Percentiles rank a stretch among this genome's conserved stretches.
These are phyloP conservation scores for Beauveria pseudobassiana DNA, from an alignment of 2,329 filamentous ascomycete species.

Conservation along the genomic window DNA sequence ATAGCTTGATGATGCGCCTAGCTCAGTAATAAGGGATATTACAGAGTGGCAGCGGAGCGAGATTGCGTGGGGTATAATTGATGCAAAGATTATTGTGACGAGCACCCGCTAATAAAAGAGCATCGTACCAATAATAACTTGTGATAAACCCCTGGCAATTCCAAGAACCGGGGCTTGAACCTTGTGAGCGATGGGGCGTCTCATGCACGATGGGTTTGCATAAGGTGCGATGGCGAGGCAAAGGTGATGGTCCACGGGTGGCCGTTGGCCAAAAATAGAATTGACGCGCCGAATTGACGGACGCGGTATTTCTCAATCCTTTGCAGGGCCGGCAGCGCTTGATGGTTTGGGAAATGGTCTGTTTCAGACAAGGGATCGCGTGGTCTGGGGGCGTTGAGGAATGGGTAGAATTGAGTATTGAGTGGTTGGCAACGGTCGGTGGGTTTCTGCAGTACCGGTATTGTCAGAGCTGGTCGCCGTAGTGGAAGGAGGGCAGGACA, in stretches of 20 bases:
- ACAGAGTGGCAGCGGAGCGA: background rate
- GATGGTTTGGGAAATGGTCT: background rate
- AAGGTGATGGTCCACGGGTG: background rate
- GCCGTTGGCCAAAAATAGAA: background rate
- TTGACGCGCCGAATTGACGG: background rate
- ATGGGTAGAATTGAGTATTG: background rate
- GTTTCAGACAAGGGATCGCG: background rate
- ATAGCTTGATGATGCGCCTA: background rate
- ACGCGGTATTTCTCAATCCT: background rate
- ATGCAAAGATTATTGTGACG: background rate
- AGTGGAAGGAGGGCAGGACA: too few relatives aligned
- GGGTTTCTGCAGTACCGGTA: background rate
- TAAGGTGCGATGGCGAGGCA: background rate
- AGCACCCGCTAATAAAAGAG: background rate
- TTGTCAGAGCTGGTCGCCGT: too few relatives aligned
- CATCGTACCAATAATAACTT: background rate
- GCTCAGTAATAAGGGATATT: constrained; percentile 1
- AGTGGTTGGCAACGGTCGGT: background rate
- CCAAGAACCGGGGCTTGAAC: background rate
- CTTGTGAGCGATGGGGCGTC: background rate
- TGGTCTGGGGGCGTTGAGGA: background rate
- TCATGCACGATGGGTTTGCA: constrained; percentile 4
- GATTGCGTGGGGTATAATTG: constrained; percentile 9
- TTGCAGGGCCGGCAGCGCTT: background rate
- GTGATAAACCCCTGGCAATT: background rate